Evolutionary conservation across 805 yeast genomes (phyloP).

Genomic region (Priceomyces carsonii): DNA sequence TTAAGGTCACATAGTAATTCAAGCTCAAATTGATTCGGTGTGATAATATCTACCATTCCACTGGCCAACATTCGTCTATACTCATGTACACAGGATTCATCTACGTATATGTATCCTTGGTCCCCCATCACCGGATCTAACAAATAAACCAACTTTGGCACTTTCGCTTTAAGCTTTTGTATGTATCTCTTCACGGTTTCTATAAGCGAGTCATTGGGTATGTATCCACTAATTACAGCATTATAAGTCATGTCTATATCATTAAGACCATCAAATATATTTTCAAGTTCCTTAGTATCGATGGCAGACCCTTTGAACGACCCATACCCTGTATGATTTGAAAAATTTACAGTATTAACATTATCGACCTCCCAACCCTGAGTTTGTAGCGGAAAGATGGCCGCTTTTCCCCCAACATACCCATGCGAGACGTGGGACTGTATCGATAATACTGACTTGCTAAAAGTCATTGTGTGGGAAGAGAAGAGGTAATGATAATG

Average conservation of each 20-base stretch:
- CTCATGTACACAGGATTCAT: conserved; percentile 40
- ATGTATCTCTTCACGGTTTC: conserved; percentile 34
- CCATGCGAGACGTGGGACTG: conserved; percentile 96
- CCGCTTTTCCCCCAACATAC: conserved; percentile 90
- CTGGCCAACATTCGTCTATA: conserved; percentile 50
- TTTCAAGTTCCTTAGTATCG: conserved; percentile 44
- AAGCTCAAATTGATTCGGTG: conserved; percentile 90
- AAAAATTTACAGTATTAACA: conserved; percentile 82
- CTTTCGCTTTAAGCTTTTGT: conserved; percentile 30
- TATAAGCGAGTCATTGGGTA: conserved; percentile 57
- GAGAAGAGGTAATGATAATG: too few relatives aligned
- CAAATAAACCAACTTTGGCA: conserved; percentile 49
- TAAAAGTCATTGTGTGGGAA: too few relatives aligned
- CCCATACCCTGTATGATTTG: conserved; percentile 92
- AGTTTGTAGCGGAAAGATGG: conserved; percentile 84
- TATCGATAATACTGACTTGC: conserved; percentile 33
- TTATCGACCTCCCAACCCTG: conserved; percentile 93
- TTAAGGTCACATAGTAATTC: conserved; percentile 63
- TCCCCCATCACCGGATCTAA: conserved; percentile 85
- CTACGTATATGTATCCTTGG: conserved; percentile 69
- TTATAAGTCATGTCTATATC: conserved; percentile 46
- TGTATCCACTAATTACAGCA: conserved; percentile 67
- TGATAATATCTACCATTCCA: conserved; percentile 65
- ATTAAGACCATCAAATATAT: conserved; percentile 56
- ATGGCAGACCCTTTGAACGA: conserved; percentile 59